Base-by-base conservation (phyloP, 768 basidiomycete genomes). In the Lactifluus rugatus region DNA sequence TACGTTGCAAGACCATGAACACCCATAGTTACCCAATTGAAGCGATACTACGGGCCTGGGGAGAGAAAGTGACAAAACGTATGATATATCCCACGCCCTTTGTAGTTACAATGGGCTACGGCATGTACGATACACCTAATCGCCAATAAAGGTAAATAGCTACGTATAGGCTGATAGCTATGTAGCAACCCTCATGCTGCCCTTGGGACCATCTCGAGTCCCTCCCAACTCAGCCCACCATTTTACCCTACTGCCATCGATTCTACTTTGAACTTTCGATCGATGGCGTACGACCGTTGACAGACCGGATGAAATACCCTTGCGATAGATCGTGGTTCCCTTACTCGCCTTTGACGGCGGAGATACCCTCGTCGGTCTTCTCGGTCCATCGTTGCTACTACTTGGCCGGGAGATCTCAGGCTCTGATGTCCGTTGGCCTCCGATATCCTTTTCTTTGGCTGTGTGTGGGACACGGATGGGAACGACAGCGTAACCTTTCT, bases 1-100 rank as follows among this genome's bases (percentile, higher is more conserved):
- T 77, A 81, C 1, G 76, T 79, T 11, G 78, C 74, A 32, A 81
- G 72, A 19, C 80, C 80, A 63, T 77, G 75, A 37, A 80, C 74
- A 53, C 80, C 79, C 79, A 80, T 80, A 11, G n/a, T n/a, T n/a
- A n/a, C n/a, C n/a, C n/a, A n/a, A 26, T 36, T 25, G 10, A 21
- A 52, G 25, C 7, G 39, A 21, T 53, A 23, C 17, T 28, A 11
- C 4, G 14, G 28, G 26, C 26, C 31, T 10, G 31, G 23, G n/a
- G 9, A 6, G n/a, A n/a, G 21, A 32, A 16, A 42, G 25, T 16
- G 2, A n/a, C n/a, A n/a, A n/a, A 28, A 41, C 10, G 47, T 4
- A 34, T 13, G 28, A 28, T 21, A 17, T n/a, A 48, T 48, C 48
- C 32, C 31, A 48, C 32, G 48, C 48, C 42, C n/a, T 8, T n/a